Conservation (phyloP, 495 filamentous ascomycete species). For the Xylaria palmicola region DNA sequence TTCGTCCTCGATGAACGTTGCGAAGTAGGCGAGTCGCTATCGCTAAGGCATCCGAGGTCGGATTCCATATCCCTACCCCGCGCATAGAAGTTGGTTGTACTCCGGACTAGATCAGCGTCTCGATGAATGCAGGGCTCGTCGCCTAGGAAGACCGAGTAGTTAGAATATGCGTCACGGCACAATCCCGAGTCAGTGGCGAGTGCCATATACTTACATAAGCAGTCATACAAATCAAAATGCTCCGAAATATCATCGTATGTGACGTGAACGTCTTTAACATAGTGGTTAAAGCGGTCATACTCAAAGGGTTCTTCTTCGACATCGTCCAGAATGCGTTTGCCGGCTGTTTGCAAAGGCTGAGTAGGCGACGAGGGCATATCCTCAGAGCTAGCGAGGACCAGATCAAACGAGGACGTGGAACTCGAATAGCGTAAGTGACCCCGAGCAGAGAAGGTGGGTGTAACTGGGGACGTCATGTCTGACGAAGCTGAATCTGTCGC, state of each 20-base stretch:
- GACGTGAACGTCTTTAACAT: slow-evolving; percentile 35
- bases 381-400: slow-evolving; percentile 32
- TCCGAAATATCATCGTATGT: slow-evolving; percentile 2
- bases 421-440: slow-evolving; percentile 56
- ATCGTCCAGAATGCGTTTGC: slow-evolving; percentile 52
- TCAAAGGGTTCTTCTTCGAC: slow-evolving; percentile 56
- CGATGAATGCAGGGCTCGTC: slow-evolving; percentile 44
- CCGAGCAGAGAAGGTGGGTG: slow-evolving; percentile 59
- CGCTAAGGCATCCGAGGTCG: slow-evolving; percentile 59
- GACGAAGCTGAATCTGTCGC: slow-evolving; percentile 54
- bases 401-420: slow-evolving; percentile 52
- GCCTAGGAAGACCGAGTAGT: slow-evolving; percentile 27
- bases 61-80: slow-evolving; percentile 47
- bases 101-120: slow-evolving; percentile 38
- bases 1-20: slow-evolving; percentile 55
- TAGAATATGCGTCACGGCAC: slow-evolving; percentile 4
- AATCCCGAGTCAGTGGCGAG: neutral
- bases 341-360: slow-evolving; percentile 36
- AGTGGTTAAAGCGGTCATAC: slow-evolving; percentile 56
- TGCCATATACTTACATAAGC: slow-evolving; percentile 47
- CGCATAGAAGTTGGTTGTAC: slow-evolving; percentile 36
- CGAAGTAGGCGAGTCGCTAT: slow-evolving; percentile 55
- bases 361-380: slow-evolving; percentile 48
- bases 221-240: slow-evolving; percentile 45
- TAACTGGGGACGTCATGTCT: slow-evolving; percentile 57